Evolutionary conservation across 441 rosid genomes (phyloP).

Genomic region (Manihot esculenta): DNA sequence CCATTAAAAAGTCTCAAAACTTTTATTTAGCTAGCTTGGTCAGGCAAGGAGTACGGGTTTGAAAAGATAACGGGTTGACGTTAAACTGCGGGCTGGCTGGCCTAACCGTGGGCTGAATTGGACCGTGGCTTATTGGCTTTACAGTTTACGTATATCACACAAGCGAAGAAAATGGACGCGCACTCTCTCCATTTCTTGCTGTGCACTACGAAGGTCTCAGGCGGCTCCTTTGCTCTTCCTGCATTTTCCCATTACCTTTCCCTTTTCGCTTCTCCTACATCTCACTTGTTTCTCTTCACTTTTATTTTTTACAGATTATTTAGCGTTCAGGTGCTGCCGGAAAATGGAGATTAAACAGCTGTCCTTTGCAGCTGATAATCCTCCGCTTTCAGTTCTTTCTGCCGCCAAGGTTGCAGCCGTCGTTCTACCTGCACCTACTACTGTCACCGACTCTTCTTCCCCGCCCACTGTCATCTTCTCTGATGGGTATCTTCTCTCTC

Average conservation of each 20-base stretch:
- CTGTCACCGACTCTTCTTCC: constrained; percentile 27
- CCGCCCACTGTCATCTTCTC: constrained; percentile 45
- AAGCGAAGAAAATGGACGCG: too few relatives aligned
- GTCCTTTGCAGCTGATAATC: constrained; percentile 43
- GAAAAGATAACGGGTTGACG: too few relatives aligned
- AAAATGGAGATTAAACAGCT: constrained; percentile 39
- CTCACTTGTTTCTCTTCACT: neutral
- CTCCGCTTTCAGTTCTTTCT: constrained; percentile 52
- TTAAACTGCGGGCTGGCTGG: neutral
- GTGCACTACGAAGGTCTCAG: too few relatives aligned
- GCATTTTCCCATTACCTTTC: neutral
- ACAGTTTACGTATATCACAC: too few relatives aligned
- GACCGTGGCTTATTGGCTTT: neutral
- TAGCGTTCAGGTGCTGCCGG: neutral
- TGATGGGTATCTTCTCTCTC: constrained; percentile 41
- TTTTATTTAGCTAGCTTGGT: too few relatives aligned
- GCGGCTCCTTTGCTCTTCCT: too few relatives aligned
- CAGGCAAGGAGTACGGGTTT: too few relatives aligned
- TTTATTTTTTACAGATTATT: neutral
- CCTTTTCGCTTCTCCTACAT: neutral
- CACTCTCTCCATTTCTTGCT: too few relatives aligned
- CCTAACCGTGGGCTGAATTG: neutral
- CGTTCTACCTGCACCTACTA: constrained; percentile 25
- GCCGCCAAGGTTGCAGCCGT: constrained; percentile 52
- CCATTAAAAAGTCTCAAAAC: too few relatives aligned